Conservation (phyloP, 2,329 filamentous ascomycete species). For the Paradendryphiella salina region DNA sequence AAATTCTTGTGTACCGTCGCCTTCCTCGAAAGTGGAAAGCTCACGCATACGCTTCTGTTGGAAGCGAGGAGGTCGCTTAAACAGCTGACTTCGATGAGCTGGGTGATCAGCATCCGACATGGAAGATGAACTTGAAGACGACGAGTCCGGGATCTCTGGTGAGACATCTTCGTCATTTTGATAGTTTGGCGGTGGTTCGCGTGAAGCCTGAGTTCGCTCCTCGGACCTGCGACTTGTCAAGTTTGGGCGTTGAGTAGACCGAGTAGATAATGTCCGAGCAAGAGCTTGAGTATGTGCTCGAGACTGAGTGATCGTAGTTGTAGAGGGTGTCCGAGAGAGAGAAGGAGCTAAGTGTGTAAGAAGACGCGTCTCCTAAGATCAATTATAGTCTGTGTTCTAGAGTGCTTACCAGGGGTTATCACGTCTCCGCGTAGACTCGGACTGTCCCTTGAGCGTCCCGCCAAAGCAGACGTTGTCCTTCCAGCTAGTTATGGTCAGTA, state of each 20-base stretch:
- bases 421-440: constrained; percentile 56
- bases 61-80: constrained; percentile 49
- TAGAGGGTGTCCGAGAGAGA: constrained; percentile 54
- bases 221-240: constrained; percentile 25
- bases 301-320: constrained; percentile 53
- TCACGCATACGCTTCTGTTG: constrained; percentile 36
- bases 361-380: not conserved
- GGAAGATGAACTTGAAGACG: constrained; percentile 39
- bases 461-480: constrained; percentile 59
- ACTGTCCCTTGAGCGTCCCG: constrained; percentile 61
- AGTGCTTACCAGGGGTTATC: constrained; percentile 45
- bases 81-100: constrained; percentile 51
- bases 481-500: constrained; percentile 30
- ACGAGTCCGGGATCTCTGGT: constrained; percentile 28
- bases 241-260: constrained; percentile 30
- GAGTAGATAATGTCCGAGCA: constrained; percentile 32
- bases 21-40: constrained; percentile 31
- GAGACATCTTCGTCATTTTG: constrained; percentile 24
- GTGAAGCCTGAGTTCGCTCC: constrained; percentile 13
- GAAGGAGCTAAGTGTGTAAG: constrained; percentile 26
- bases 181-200: constrained; percentile 9
- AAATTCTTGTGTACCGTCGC: constrained; percentile 46
- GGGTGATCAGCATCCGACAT: constrained; percentile 45
- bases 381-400: not conserved
- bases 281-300: constrained; percentile 31